Percentiles rank a stretch among this genome's conserved stretches.
Evolutionary conservation across 2,329 filamentous ascomycete genomes (phyloP).

Genomic region (Pochonia chlamydosporia): DNA sequence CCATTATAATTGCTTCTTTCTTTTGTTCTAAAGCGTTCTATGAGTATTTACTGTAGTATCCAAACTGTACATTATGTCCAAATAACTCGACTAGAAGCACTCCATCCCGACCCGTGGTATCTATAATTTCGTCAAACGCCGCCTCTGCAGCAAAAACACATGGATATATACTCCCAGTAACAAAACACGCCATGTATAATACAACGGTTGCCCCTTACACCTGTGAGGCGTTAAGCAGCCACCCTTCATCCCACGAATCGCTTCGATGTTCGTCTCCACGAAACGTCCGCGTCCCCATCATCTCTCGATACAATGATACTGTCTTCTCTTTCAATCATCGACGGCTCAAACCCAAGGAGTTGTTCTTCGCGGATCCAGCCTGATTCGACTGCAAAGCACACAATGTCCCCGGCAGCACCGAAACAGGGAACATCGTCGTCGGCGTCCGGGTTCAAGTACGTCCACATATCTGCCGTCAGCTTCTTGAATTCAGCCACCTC

Average conservation of each 20-base stretch:
- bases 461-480: conserved; percentile 47
- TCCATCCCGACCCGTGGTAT: neutral
- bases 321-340: conserved; percentile 31
- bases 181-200: too few relatives aligned
- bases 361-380: conserved; percentile 52
- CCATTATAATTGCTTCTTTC: neutral
- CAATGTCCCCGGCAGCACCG: conserved; percentile 48
- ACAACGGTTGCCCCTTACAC: neutral
- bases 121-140: neutral
- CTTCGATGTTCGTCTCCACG: conserved; percentile 19
- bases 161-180: too few relatives aligned
- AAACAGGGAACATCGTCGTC: conserved; percentile 43
- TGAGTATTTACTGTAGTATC: neutral
- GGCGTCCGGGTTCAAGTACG: conserved; percentile 46
- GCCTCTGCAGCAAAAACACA: neutral
- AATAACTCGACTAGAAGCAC: neutral
- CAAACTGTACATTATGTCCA: neutral
- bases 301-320: conserved; percentile 32
- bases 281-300: conserved; percentile 16
- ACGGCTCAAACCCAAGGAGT: conserved; percentile 33
- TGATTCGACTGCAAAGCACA: conserved; percentile 50
- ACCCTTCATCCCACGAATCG: conserved; percentile 3
- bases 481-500: conserved; percentile 40
- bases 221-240: neutral
- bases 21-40: neutral